Conservation (phyloP, 495 filamentous ascomycete species). For the Alectoria sarmentosa region DNA sequence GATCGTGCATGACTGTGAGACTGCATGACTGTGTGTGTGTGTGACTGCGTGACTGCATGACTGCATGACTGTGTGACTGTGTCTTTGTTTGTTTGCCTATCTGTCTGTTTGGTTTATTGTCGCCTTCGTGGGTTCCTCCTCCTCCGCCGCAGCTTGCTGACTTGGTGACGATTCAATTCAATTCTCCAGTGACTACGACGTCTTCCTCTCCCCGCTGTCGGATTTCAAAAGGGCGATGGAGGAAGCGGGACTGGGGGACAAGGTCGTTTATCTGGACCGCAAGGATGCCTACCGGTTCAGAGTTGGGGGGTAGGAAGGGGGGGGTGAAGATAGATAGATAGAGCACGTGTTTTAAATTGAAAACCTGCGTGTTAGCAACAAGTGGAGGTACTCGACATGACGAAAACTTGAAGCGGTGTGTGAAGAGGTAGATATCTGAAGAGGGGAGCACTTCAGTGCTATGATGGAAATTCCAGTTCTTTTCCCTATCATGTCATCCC, state of each 20-base stretch:
- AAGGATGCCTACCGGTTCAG: conserved; percentile 52
- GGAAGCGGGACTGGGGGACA: conserved; percentile 41
- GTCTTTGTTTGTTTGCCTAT: too few relatives aligned
- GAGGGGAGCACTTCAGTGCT: neutral
- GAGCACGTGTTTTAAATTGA: too few relatives aligned
- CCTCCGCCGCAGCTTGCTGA: too few relatives aligned
- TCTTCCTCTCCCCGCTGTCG: conserved; percentile 50
- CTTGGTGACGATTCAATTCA: too few relatives aligned
- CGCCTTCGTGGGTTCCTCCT: too few relatives aligned
- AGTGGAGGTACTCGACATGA: neutral
- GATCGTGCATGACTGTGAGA: too few relatives aligned
- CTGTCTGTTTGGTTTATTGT: too few relatives aligned
- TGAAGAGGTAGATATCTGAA: neutral
- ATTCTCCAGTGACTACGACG: conserved; percentile 48
- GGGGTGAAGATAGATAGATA: neutral
- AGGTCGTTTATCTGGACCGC: conserved; percentile 56
- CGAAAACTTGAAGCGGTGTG: neutral
- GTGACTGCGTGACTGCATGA: too few relatives aligned
- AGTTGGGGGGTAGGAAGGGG: conserved; percentile 26
- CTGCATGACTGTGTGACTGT: too few relatives aligned
- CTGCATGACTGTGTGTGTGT: too few relatives aligned
- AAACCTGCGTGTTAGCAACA: too few relatives aligned
- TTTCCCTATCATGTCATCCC: neutral
- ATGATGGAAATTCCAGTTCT: neutral
- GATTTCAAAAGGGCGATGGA: conserved; percentile 54